Percentiles rank a stretch among this genome's conserved stretches.
Evolutionary conservation across 768 basidiomycete species (phyloP).

Genomic region (Astraeus odoratus): DNA sequence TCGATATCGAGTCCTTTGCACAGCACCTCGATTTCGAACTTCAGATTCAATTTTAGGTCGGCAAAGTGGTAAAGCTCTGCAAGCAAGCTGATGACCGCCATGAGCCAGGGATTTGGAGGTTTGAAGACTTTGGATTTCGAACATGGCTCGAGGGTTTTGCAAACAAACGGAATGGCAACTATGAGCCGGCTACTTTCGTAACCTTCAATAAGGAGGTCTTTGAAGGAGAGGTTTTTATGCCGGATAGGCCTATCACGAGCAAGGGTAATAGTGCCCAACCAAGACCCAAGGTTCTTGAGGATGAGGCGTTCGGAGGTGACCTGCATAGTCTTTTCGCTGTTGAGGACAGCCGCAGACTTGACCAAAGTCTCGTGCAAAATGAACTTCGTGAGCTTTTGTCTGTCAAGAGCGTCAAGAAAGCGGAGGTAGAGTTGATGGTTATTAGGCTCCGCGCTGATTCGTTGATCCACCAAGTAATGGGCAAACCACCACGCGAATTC

Average conservation of each 20-base stretch:
- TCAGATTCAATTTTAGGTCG: slow-evolving; percentile 91
- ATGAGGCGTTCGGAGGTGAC: slow-evolving; percentile 78
- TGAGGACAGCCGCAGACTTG: slow-evolving; percentile 81
- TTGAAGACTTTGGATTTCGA: slow-evolving; percentile 87
- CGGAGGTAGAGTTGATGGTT: slow-evolving; percentile 94
- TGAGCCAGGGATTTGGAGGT: slow-evolving; percentile 97
- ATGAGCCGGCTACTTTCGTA: slow-evolving; percentile 87
- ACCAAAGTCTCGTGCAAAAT: slow-evolving; percentile 91
- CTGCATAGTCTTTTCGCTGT: slow-evolving; percentile 85
- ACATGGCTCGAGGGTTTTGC: slow-evolving; percentile 91
- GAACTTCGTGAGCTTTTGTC: slow-evolving; percentile 58
- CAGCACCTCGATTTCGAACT: slow-evolving; percentile 97
- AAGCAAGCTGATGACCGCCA: slow-evolving; percentile 88
- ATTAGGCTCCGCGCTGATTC: slow-evolving; percentile 93
- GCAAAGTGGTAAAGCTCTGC: slow-evolving; percentile 97
- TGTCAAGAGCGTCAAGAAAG: slow-evolving; percentile 80
- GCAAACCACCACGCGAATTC: slow-evolving; percentile 92
- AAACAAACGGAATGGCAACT: slow-evolving; percentile 96
- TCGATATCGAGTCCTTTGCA: slow-evolving; percentile 90
- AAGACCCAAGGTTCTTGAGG: slow-evolving; percentile 91
- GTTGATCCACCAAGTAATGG: slow-evolving; percentile 93
- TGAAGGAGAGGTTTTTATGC: slow-evolving; percentile 91
- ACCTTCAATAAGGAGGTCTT: slow-evolving; percentile 94
- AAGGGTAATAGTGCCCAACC: slow-evolving; percentile 91
- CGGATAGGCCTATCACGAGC: slow-evolving; percentile 90